These are phyloP conservation scores for Arthromyces matolae DNA, from an alignment of 768 basidiomycete species.

Conservation along the genomic window DNA sequence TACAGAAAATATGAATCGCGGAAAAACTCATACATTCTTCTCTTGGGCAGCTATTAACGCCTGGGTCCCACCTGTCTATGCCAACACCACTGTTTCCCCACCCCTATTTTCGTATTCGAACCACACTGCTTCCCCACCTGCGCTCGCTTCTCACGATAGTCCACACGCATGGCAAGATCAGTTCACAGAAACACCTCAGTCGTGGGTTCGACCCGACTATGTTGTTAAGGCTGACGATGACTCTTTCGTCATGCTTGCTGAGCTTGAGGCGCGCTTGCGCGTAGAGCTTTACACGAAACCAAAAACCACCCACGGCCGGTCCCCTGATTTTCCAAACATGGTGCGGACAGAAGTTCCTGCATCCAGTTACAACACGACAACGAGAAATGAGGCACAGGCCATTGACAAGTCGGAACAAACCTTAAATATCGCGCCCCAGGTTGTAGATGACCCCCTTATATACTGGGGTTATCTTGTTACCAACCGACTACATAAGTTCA, in stretches of 20 bases:
- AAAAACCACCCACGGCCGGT: slow-evolving; percentile 18
- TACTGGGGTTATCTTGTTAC: slow-evolving; percentile 93
- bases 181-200: slow-evolving; percentile 36
- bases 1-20: slow-evolving; percentile 93
- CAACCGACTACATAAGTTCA: slow-evolving; percentile 82
- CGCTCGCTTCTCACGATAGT: slow-evolving; percentile 74
- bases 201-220: slow-evolving; percentile 88
- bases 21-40: slow-evolving; percentile 91
- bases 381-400: background rate
- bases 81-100: slow-evolving; percentile 39
- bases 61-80: slow-evolving; percentile 81
- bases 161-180: slow-evolving; percentile 49
- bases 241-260: slow-evolving; percentile 91
- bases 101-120: slow-evolving; percentile 67
- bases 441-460: slow-evolving; percentile 59
- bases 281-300: slow-evolving; percentile 59
- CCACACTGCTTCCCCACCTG: slow-evolving; percentile 49
- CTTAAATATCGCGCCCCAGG: slow-evolving; percentile 6
- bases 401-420: slow-evolving; percentile 1
- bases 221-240: slow-evolving; percentile 96
- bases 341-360: slow-evolving; percentile 6
- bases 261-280: slow-evolving; percentile 86
- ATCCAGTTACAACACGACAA: slow-evolving; percentile 6
- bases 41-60: slow-evolving; percentile 89
- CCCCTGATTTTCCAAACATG: slow-evolving; percentile 11